phyloP scores from a whole-genome alignment of 768 basidiomycete species.

The Lactarius akahatsu region DNA sequence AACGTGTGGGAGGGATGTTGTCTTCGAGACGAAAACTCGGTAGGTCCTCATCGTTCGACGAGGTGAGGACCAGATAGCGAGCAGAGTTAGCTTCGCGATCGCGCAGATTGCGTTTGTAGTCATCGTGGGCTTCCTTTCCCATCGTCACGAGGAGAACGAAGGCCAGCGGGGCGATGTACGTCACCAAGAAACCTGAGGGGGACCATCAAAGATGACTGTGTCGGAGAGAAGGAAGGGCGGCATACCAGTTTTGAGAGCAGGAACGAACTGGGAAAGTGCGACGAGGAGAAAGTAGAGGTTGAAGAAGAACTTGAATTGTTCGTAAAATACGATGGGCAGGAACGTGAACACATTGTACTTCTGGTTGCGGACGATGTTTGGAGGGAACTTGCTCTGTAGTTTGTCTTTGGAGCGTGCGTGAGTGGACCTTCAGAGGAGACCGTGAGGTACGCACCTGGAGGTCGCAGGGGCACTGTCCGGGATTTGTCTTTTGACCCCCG shows the following conservation, averaged over 20 bases:
- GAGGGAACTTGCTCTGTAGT: conserved; percentile 66
- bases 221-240: neutral
- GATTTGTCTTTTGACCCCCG: conserved; percentile 61
- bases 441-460: conserved; percentile 49
- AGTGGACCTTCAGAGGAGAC: neutral
- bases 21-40: conserved; percentile 29
- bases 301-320: conserved; percentile 99
- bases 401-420: conserved; percentile 50
- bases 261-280: conserved; percentile 93
- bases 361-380: conserved; percentile 94
- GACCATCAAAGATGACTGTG: neutral
- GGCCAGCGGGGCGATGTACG: conserved; percentile 93
- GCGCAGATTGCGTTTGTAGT: conserved; percentile 90
- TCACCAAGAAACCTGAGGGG: conserved; percentile 83
- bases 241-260: conserved; percentile 92
- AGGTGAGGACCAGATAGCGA: conserved; percentile 74
- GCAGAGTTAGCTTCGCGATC: conserved; percentile 96
- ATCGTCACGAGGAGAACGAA: conserved; percentile 95
- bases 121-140: conserved; percentile 99
- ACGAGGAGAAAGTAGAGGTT: conserved; percentile 98
- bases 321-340: conserved; percentile 94
- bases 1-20: conserved; percentile 44
- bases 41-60: conserved; percentile 32
- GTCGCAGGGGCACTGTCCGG: conserved; percentile 73
- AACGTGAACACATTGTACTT: conserved; percentile 98